Base-by-base conservation (phyloP, 2,329 filamentous ascomycete genomes). In the Colletotrichum ledebouriae region DNA sequence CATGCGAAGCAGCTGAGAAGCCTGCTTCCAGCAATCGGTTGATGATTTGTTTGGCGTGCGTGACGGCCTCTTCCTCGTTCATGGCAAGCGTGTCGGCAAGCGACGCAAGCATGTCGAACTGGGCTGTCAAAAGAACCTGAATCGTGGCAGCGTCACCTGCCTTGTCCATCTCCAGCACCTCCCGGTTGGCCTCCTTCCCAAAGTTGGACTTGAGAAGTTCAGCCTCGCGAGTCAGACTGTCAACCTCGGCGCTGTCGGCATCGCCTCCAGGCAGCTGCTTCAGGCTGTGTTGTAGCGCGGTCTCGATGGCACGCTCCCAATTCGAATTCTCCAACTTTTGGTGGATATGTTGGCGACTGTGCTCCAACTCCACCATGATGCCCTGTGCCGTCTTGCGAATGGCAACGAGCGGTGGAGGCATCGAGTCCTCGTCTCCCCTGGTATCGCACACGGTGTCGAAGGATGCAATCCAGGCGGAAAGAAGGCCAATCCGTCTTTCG, bases 381-480 rank as follows among this genome's bases (percentile, higher is more conserved):
- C 95, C 96, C 64, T 93, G 89, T 0, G 95, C 95, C 1, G 93
- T 94, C 79, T 95, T 97, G 64, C 94, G 90, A 82, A 98, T 92
- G 0, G 92, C 87, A 3, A 85, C 79, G 50, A 97, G 81, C 72
- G 89, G 92, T 37, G 86, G 81, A 1, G 94, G 89, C 86, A 90
- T 89, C 0, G 86, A 81, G 13, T 90, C 86, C 68, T 92, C 90
- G 20, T 89, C 87, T 59, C 92, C 91, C 17, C 90, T 86, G 55
- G 85, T 85, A 44, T 94, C 93, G 73, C 91, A 95, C 3, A 97
- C 88, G 1, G 87, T 84, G 71, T 98, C 95, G 74, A 98, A 99
- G 2, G 94, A 94, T 1, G 92, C 92, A 64, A 98, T 92, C 96
- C 96, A 99, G 1, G 92, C 90, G 3, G 92, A 94, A n/a, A 99